These are phyloP conservation scores for Talaromyces rugulosus DNA, from an alignment of 2,329 filamentous ascomycete species.

Conservation along the genomic window DNA sequence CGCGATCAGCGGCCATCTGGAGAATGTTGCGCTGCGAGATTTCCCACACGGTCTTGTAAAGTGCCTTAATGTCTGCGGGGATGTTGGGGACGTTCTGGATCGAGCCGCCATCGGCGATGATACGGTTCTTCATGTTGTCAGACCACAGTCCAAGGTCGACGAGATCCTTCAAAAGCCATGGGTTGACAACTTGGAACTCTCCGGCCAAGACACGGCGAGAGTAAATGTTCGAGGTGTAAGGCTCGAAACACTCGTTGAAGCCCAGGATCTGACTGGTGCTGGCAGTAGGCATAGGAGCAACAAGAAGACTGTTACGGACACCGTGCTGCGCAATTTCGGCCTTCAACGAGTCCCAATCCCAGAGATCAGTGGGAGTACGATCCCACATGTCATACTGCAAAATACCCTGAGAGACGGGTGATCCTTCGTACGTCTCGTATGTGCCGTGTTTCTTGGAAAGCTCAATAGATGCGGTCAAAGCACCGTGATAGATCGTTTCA, in stretches of 20 bases:
- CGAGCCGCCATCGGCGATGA: constrained; percentile 93
- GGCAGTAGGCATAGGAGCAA: constrained; percentile 97
- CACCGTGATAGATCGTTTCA: constrained; percentile 97
- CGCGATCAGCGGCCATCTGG: constrained; percentile 97
- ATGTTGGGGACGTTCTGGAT: constrained; percentile 98
- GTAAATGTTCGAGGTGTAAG: constrained; percentile 99
- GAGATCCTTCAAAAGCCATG: constrained; percentile 95
- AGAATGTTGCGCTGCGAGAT: constrained; percentile 94
- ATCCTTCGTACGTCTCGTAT: constrained; percentile 89
- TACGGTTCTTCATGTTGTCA: constrained; percentile 99
- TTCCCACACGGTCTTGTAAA: constrained; percentile 99
- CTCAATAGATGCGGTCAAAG: constrained; percentile 82
- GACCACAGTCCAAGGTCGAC: constrained; percentile 98
- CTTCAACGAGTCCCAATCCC: constrained; percentile 92
- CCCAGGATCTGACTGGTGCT: constrained; percentile 96
- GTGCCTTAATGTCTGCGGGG: constrained; percentile 86
- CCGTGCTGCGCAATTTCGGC: constrained; percentile 88
- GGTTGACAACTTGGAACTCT: constrained; percentile 99
- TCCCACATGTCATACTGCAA: constrained; percentile 99
- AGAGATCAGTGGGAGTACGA: constrained; percentile 86
- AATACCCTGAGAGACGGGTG: constrained; percentile 88
- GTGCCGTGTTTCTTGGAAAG: constrained; percentile 77
- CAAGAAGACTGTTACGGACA: constrained; percentile 88
- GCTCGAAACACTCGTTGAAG: constrained; percentile 99
- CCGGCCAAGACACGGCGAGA: constrained; percentile 95